Evolutionary conservation across 495 filamentous ascomycete species (phyloP), one percentile per base, ranked within the genome.

Genomic region (Chaetomium tenue): DNA sequence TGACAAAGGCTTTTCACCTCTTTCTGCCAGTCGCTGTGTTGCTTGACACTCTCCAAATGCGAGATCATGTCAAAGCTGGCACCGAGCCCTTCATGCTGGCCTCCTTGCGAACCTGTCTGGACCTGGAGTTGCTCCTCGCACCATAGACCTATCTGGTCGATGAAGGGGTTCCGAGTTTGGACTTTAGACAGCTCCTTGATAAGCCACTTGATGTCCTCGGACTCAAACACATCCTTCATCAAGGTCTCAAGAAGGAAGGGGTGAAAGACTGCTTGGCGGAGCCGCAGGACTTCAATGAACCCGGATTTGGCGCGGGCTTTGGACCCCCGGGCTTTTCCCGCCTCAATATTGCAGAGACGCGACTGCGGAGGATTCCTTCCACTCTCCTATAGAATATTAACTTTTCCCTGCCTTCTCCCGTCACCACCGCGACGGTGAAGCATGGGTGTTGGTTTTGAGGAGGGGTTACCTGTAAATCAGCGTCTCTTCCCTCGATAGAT

Each of bases 251-350:
- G n/a, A 8, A 71, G 67, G 28, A 64, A 44, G 13, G 63, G 67
- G 50, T 72, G 68, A 0, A 66, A 60, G 9, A 18, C 63, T 15
- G 68, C 65, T 60, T 70, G 67, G 16, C 67, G 63, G 23, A 70
- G 63, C 6, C 46, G 13, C 3, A 44, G 40, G 2, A 44, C 40
- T 3, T 18, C 3, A 3, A 44, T 18, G 5, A 44, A 2, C 40
- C 13, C 1, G 3, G 16, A 44, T 15, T 44, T 30, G 28, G 28
- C 28, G 3, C 6, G 28, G 28, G 28, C 28, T 30, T 30, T 30
- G 3, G 28, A 6, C 28, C 28, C 28, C 28, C 3, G 2, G 2
- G 28, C 28, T 30, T 30, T 6, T 30, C 28, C 28, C 28, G 28
- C 6, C 6, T 30, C 6, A 30, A 30, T 6, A 30, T 3, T 3